Evolutionary conservation across 371 early-diverging fungal species (phyloP), one percentile per base, ranked within the genome.

Genomic region (Mucor saturninus): DNA sequence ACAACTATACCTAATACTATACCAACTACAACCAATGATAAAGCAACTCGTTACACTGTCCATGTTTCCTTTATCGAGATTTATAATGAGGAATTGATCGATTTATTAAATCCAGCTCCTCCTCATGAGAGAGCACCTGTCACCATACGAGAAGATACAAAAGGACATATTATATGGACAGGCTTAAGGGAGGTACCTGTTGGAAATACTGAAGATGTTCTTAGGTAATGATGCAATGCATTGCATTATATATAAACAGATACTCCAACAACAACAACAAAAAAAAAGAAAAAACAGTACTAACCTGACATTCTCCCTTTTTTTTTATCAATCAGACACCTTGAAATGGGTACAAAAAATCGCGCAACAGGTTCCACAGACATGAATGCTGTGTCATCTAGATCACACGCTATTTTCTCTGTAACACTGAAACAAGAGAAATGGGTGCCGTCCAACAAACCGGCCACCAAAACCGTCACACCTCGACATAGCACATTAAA

Each of bases 371-470:
- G 93, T 38, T 85, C 93, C 11, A 99, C 99, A 13, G 93, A 95
- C 52, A 98, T 99, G 99, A 99, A 99, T 80, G 90, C 86, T 32
- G 81, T 90, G 57, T 96, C 97, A 0, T 97, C 98, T 7, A 83
- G 99, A 62, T 96, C 97, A 32, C 99, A 99, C 81, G 99, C 99
- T 51, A 96, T 99, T 54, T 98, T 98, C 77, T 90, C 94, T 21
- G 88, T 98, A 10, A 88, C 89, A n/a, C 85, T 97, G 28, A 71
- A 81, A 29, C 93, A 93, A 70, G 86, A 89, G 59, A 88, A 88
- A 69, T 83, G 79, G 70, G 73, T 79, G 2, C 69, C 80, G 2
- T 31, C 56, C 43, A 31, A 38, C 10, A 42, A 59, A 43, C 35
- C 65, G 2, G 46, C 59, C 15, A 30, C n/a, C 15, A 43, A 57